phyloP scores from a whole-genome alignment of 2,329 filamentous ascomycete species.

The Fusarium camptoceras region DNA sequence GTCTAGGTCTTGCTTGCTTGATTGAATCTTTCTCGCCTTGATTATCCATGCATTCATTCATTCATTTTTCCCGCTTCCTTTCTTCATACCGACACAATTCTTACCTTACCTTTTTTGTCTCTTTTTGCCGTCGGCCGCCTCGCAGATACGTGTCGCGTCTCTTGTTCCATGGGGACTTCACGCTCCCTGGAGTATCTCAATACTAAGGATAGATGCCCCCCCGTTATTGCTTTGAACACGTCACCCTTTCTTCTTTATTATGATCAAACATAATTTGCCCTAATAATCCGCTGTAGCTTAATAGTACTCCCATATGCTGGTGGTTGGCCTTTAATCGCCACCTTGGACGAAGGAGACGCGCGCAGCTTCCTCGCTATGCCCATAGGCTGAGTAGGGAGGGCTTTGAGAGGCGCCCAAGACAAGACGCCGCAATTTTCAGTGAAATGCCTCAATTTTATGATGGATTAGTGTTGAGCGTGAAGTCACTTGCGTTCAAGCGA shows the following conservation, averaged over 20 bases:
- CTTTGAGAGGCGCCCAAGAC: not conserved
- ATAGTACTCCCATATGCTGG: not conserved
- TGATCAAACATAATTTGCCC: accelerated
- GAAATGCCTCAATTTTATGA: not conserved
- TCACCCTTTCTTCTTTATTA: accelerated
- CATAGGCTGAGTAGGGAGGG: not conserved
- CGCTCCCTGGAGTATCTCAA: not conserved
- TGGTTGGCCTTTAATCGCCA: not conserved
- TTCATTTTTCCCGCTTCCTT: too few relatives aligned
- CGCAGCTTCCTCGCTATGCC: not conserved
- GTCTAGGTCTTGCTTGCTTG: too few relatives aligned
- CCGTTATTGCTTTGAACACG: not conserved
- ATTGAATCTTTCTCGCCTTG: too few relatives aligned
- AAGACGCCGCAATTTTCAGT: not conserved
- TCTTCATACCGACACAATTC: too few relatives aligned
- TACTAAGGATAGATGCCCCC: not conserved
- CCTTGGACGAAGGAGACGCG: not conserved
- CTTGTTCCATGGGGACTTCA: not conserved
- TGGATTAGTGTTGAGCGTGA: not conserved
- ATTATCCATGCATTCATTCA: too few relatives aligned
- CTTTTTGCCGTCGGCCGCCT: not conserved
- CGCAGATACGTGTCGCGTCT: not conserved
- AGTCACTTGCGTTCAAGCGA: not conserved
- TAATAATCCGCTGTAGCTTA: not conserved
- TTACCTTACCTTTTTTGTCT: too few relatives aligned